Evolutionary conservation across 2,329 filamentous ascomycete genomes (phyloP), one percentile per base, ranked within the genome.

Genomic region (Aureobasidium sp.): DNA sequence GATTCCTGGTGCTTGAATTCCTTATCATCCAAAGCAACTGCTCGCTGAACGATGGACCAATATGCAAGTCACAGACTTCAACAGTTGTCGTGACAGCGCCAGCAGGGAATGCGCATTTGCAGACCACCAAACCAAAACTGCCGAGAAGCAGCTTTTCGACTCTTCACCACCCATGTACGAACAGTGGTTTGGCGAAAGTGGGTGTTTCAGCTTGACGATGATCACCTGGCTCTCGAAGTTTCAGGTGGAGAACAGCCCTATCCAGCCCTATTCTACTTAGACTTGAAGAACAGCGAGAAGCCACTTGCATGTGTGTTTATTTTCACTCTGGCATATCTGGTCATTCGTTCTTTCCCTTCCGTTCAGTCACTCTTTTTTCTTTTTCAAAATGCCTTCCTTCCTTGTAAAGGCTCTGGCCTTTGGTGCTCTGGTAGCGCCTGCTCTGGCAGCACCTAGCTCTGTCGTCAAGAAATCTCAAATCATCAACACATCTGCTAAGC

Each of bases 341-440:
- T 35, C 10, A 16, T 25, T 17, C 39, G 11, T 6, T 42, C n/a
- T 19, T 19, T 41, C 27, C 39, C n/a, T 10, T 11, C 19, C 22
- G 17, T 38, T 27, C 30, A n/a, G 16, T 10, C 35, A 2, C 19
- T 30, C 19, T 25, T 30, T 45, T 37, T 10, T 37, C 22, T 19
- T 12, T 17, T 7, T 4, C 7, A 45, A 27, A 1, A 51, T 40
- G 48, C 34, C 48, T 34, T 53, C 50, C 12, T 27, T 42, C 39
- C 29, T 53, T 30, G 38, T 37, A 39, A 40, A 32, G 27, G 48
- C 38, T 4, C 21, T 40, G 30, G 21, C 50, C 16, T 29, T 53
- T 7, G 21, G 34, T 27, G 37, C 50, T 53, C 50, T 44, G 50
- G 50, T 22, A 19, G 38, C 50, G 30, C 50, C 50, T 14, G 38